These are phyloP conservation scores for Cymodocea nodosa DNA, from an alignment of 116 monocot species.

Conservation along the genomic window DNA sequence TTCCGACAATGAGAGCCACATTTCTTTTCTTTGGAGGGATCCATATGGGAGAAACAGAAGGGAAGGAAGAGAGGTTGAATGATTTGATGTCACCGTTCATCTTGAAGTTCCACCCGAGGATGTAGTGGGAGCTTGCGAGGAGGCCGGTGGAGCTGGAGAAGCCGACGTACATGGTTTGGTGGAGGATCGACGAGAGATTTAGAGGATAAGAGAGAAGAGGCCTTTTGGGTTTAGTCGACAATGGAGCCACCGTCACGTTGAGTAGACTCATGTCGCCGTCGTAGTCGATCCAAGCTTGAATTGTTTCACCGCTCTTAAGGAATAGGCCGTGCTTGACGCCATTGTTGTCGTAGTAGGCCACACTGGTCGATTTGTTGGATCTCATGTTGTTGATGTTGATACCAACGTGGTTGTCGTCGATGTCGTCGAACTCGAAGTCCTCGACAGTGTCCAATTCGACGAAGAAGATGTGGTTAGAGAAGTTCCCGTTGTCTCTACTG, in stretches of 20 bases:
- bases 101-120: conserved; percentile 67
- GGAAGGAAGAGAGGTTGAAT: conserved; percentile 43
- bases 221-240: conserved; percentile 28
- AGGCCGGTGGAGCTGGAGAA: conserved; percentile 61
- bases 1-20: conserved; percentile 10
- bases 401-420: conserved; percentile 80
- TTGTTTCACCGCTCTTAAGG: conserved; percentile 32
- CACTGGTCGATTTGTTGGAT: conserved; percentile 32
- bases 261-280: conserved; percentile 27
- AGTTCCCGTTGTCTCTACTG: conserved; percentile 34
- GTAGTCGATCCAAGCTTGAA: conserved; percentile 71
- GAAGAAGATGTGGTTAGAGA: too few relatives aligned
- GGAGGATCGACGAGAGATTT: conserved; percentile 38
- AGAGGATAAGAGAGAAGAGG: conserved; percentile 31
- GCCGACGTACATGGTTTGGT: conserved; percentile 56
- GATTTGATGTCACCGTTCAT: conserved; percentile 37
- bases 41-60: conserved; percentile 16
- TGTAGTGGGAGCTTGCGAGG: conserved; percentile 55
- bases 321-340: conserved; percentile 14
- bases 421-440: conserved; percentile 72
- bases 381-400: conserved; percentile 47
- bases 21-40: conserved; percentile 16
- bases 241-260: conserved; percentile 29
- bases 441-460: too few relatives aligned
- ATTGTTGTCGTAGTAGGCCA: conserved; percentile 25